A percentile compares a stretch with the other conserved stretches of the same genome.
These are phyloP conservation scores for Claviceps digitariae DNA, from an alignment of 2,329 filamentous ascomycete species.

Conservation along the genomic window DNA sequence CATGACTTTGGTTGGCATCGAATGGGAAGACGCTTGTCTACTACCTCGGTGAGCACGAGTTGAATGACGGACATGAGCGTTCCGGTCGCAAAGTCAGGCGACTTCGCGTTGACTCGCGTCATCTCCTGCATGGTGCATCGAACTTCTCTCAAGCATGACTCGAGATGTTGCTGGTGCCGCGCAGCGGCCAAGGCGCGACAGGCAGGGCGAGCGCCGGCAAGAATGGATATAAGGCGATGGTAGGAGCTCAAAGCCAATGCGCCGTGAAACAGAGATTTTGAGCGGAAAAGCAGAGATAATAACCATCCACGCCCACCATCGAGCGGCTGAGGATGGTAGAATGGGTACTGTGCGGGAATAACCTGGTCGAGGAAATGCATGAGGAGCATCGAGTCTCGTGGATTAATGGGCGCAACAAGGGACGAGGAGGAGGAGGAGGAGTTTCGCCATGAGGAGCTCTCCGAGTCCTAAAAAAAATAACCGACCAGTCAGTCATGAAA, in stretches of 20 bases:
- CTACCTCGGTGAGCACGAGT: background rate
- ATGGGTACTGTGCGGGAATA: slow-evolving; percentile 15
- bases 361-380: slow-evolving; percentile 17
- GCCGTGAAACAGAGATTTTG: slow-evolving; percentile 13
- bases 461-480: background rate
- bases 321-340: slow-evolving; percentile 13
- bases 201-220: background rate
- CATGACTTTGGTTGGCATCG: background rate
- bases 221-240: slow-evolving; percentile 11
- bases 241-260: slow-evolving; percentile 14
- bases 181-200: background rate
- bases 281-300: slow-evolving; percentile 11
- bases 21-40: too few relatives aligned
- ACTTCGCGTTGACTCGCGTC: background rate
- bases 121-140: background rate
- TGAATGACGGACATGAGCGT: background rate
- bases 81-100: background rate
- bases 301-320: slow-evolving; percentile 16
- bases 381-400: slow-evolving; percentile 15
- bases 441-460: background rate
- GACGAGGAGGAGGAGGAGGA: background rate
- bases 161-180: background rate
- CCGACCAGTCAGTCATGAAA: background rate
- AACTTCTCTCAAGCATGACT: background rate
- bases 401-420: background rate